Base-by-base conservation (phyloP, 352 stramenopile species). In the Lagenidium giganteum region DNA sequence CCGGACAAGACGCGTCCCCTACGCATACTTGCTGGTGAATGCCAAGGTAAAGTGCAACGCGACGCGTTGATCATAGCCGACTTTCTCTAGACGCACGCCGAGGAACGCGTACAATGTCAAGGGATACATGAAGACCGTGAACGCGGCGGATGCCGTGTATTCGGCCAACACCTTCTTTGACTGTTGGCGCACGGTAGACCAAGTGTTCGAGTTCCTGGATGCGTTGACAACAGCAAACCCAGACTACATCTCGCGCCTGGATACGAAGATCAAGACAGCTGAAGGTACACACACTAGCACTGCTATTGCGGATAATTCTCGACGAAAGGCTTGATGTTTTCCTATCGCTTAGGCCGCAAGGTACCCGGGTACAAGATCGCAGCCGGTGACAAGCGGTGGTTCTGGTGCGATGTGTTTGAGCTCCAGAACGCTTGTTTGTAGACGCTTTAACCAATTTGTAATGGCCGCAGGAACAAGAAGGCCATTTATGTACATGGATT, bases 151-250 rank as follows among this genome's bases (percentile, higher is more conserved):
- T n/a, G n/a, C 45, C 3, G 30, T 27, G 41, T 84, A 82, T 47
- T 61, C 61, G 1, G 47, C 70, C 13, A 87, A 53, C 42, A 55
- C 59, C 21, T 90, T 79, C 42, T 90, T 90, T 35, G 62, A 86
- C 32, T 90, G 78, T 47, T 90, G 83, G 47, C 75, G 70, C 28
- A 70, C 71, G 30, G 44, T 49, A 6, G 67, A 87, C 28, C 51
- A 87, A 29, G 63, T 87, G 3, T 77, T 78, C 45, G 50, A 59
- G 23, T 91, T 85, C 49, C 61, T 91, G 11, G 66, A 83, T 31
- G 49, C 56, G 24, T 21, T 90, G 8, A 48, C 43, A 8, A 42
- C 70, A 34, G 49, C 62, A 44, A 81, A 82, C 31, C 47, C 54
- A 3, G 17, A 64, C n/a, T 54, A 77, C 43, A 39, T 86, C 32